Evolutionary conservation across 306 rosid genomes (phyloP), one percentile per base, ranked within the genome.

Genomic region (Ormosia emarginata): DNA sequence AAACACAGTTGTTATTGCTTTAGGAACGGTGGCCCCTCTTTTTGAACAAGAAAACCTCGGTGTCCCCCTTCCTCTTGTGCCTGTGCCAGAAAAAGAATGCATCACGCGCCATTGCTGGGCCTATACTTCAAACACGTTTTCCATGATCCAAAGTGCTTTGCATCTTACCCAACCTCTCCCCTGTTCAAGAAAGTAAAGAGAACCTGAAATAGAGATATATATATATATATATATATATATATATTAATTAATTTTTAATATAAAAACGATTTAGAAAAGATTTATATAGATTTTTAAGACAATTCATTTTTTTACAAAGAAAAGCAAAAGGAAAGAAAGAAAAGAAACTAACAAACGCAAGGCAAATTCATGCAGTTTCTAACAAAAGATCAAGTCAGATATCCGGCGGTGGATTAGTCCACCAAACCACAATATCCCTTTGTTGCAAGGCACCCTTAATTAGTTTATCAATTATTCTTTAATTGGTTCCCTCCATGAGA

Each of bases 101-200:
- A 8, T 62, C 67, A 29, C 67, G 84, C 75, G 33, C 62, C 75
- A 74, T 37, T 74, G 8, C 56, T 55, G 18, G 75, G 12, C 79
- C 39, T 78, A 8, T 29, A 9, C 53, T 59, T 30, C 75, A 18
- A 43, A 8, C 24, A 15, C 33, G 69, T 44, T 75, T 67, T 58
- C 4, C 79, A 24, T 74, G 79, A 74, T 11, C 79, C 39, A 4
- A 37, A 15, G n/a, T 49, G 13, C 17, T 2, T 49, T 49, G 15
- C 15, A 49, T 37, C 41, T 37, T 4, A 37, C 41, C 41, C 6
- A 37, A 4, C n/a, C n/a, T n/a, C n/a, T n/a, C n/a, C n/a, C n/a
- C n/a, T n/a, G n/a, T n/a, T n/a, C n/a, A n/a, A n/a, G n/a, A n/a
- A n/a, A n/a, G n/a, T n/a, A n/a, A n/a, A n/a, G n/a, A n/a, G n/a